A percentile compares a stretch with the other conserved stretches of the same genome.
These are phyloP conservation scores for Ceratocystis variospora DNA, from an alignment of 2,329 filamentous ascomycete genomes.

Conservation along the genomic window DNA sequence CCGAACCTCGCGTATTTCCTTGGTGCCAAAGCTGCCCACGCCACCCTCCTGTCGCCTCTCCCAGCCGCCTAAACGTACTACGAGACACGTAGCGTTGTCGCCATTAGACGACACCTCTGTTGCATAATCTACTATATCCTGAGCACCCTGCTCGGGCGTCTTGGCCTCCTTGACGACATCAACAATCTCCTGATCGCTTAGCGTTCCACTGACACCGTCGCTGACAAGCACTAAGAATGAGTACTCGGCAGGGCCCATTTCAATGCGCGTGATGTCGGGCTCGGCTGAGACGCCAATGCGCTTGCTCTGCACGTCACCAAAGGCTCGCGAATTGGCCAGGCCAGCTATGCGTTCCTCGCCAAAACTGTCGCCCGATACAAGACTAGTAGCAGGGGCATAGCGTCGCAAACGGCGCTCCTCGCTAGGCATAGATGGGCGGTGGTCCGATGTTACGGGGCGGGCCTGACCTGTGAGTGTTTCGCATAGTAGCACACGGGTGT, in stretches of 20 bases:
- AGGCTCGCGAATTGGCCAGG: slow-evolving; percentile 83
- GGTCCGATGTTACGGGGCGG: slow-evolving; percentile 72
- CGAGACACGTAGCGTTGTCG: slow-evolving; percentile 56
- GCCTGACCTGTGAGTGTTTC: slow-evolving; percentile 70
- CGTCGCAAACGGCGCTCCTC: slow-evolving; percentile 74
- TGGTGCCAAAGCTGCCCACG: slow-evolving; percentile 75
- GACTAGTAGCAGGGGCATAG: slow-evolving; percentile 60
- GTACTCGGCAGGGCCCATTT: slow-evolving; percentile 72
- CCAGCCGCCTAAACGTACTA: slow-evolving; percentile 55
- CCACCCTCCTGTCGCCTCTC: slow-evolving; percentile 69
- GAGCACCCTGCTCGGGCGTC: slow-evolving; percentile 75
- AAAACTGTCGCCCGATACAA: slow-evolving; percentile 82
- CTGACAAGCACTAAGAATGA: slow-evolving; percentile 78
- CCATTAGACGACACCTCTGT: slow-evolving; percentile 62
- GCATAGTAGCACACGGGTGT: slow-evolving; percentile 82
- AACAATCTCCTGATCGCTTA: slow-evolving; percentile 88
- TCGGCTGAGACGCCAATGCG: slow-evolving; percentile 89
- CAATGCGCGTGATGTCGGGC: slow-evolving; percentile 68
- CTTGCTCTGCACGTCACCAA: slow-evolving; percentile 85
- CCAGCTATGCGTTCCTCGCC: slow-evolving; percentile 92
- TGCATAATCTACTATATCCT: slow-evolving; percentile 69
- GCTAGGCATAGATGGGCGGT: slow-evolving; percentile 76
- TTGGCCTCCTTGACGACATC: slow-evolving; percentile 88
- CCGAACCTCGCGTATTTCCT: slow-evolving; percentile 77
- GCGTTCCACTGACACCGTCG: slow-evolving; percentile 75